These are phyloP conservation scores for Talaromyces ruber DNA, from an alignment of 495 filamentous ascomycete genomes.

Conservation along the genomic window DNA sequence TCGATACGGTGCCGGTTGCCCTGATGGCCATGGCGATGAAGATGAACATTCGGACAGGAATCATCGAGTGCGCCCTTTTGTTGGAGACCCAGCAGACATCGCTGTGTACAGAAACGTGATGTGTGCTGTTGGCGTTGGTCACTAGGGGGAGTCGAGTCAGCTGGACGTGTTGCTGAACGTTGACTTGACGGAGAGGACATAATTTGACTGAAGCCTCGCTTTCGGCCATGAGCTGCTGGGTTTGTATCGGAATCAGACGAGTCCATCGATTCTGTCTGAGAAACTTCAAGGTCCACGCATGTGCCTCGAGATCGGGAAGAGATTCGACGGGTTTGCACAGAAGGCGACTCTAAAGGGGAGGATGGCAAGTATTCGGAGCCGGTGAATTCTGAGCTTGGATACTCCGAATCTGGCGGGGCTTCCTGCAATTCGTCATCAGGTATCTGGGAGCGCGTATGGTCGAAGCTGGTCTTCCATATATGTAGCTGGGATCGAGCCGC, in stretches of 20 bases:
- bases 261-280: constrained; percentile 6
- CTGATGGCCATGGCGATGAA: constrained; percentile 17
- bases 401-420: constrained; percentile 8
- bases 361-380: constrained; percentile 4
- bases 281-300: constrained; percentile 8
- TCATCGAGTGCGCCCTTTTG: constrained; percentile 23
- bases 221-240: constrained; percentile 13
- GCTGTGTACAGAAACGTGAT: constrained; percentile 35
- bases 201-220: constrained; percentile 20
- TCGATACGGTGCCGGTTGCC: constrained; percentile 12
- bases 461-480: constrained; percentile 17
- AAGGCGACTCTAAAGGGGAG: constrained; percentile 7
- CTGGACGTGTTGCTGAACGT: not conserved
- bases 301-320: constrained; percentile 13
- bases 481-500: constrained; percentile 8
- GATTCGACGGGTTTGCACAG: constrained; percentile 10
- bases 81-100: constrained; percentile 37
- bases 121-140: constrained; percentile 1
- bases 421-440: constrained; percentile 12
- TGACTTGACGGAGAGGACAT: constrained; percentile 8
- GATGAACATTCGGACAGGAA: constrained; percentile 31
- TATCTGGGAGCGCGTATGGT: constrained; percentile 14
- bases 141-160: not conserved
- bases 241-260: constrained; percentile 16
- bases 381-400: constrained; percentile 10